Base-by-base conservation (phyloP, 1,139 yeast species). In the Meyerozyma smithsonii region DNA sequence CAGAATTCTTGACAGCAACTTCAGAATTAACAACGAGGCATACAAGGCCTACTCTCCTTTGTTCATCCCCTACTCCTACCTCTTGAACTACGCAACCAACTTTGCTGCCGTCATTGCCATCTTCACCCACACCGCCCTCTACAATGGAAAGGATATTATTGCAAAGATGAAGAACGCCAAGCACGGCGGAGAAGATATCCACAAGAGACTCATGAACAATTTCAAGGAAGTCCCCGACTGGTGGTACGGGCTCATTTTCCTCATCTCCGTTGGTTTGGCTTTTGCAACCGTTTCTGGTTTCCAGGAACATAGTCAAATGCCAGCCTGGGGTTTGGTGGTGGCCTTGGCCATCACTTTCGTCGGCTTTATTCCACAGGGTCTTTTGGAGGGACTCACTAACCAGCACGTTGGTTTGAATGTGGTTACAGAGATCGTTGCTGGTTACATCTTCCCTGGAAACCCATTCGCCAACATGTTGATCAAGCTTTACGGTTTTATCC, bases 91-190 rank as follows among this genome's bases (percentile, higher is more conserved):
- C 44, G 71, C 71, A 2, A 49, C 66, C 44, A 66, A 64, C 44
- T 68, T 68, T 49, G 73, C 72, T 4, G 72, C 72, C 32, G 61
- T 66, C 5, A 52, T 60, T 12, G 62, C 71, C 5, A 59, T 66
- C n/a, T 60, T 66, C 38, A 58, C 62, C 2, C 72, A 69, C 45
- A 58, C 69, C 21, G 46, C 49, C 19, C 45, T 69, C 4, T 69
- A 67, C 47, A 66, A 65, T 44, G 73, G 74, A 8, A 56, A 57
- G 32, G 69, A 66, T 38, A 65, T 69, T n/a, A 36, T 52, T 24
- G 46, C 45, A 18, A 59, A 58, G 28, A 41, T 65, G 20, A 58
- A 40, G 38, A 51, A 59, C 41, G 46, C 58, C 2, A 55, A 53
- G 8, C 56, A 56, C 36, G 64, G 65, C 12, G 66, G 68, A 6